These are phyloP conservation scores for Chaetomium sp. DNA, from an alignment of 2,329 filamentous ascomycete species.

Conservation along the genomic window DNA sequence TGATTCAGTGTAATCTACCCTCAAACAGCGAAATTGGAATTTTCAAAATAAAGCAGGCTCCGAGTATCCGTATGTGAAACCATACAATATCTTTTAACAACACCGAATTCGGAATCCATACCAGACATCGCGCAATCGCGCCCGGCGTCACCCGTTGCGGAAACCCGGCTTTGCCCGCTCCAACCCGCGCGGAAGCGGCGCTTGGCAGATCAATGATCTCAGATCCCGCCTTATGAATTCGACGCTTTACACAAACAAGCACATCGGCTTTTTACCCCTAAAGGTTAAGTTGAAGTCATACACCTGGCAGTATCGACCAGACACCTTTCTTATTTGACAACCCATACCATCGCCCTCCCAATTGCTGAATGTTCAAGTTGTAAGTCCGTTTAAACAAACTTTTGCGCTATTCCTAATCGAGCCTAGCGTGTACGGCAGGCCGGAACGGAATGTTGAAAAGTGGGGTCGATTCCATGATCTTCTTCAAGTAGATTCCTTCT, in stretches of 20 bases:
- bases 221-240: background rate
- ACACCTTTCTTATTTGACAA: background rate
- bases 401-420: background rate
- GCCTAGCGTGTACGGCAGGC: background rate
- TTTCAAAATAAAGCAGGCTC: background rate
- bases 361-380: background rate
- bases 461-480: background rate
- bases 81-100: too few relatives aligned
- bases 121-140: background rate
- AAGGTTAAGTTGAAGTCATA: background rate
- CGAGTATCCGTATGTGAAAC: background rate
- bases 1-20: background rate
- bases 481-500: background rate
- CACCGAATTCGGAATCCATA: background rate
- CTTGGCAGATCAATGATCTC: background rate
- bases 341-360: background rate
- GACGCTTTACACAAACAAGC: background rate
- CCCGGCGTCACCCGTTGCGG: background rate
- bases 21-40: background rate
- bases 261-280: background rate
- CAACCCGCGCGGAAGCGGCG: background rate
- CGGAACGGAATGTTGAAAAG: background rate
- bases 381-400: conserved; percentile 5
- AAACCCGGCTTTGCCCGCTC: background rate
- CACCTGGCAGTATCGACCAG: background rate